Conservation (phyloP, 768 basidiomycete species). For the Tremella fuciformis region DNA sequence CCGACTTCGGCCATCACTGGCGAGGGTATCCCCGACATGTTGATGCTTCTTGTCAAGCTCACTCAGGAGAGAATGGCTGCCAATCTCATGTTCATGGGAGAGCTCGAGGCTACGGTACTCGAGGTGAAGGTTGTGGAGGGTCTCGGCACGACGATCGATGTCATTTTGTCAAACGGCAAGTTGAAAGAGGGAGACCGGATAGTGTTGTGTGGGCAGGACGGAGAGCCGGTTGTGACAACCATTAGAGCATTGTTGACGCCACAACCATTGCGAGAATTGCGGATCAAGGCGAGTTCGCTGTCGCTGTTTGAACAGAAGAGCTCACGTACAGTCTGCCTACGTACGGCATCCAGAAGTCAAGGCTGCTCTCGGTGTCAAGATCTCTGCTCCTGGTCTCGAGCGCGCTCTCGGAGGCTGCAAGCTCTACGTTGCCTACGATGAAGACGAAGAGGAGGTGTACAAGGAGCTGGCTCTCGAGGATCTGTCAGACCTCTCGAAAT, state of each 20-base stretch:
- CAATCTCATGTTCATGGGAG: constrained; percentile 94
- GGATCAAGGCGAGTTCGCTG: constrained; percentile 70
- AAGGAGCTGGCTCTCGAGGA: constrained; percentile 97
- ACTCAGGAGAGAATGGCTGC: constrained; percentile 98
- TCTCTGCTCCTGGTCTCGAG: constrained; percentile 89
- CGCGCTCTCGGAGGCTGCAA: constrained; percentile 97
- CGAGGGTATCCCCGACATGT: constrained; percentile 98
- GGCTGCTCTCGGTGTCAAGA: constrained; percentile 93
- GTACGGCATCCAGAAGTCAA: constrained; percentile 97
- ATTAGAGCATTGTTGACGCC: constrained; percentile 90
- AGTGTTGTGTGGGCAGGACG: constrained; percentile 93
- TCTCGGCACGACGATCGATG: constrained; percentile 94
- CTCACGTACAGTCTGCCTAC: constrained; percentile 69
- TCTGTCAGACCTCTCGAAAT: constrained; percentile 78
- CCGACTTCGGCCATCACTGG: constrained; percentile 98
- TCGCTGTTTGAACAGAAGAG: background rate
- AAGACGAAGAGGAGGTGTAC: constrained; percentile 93
- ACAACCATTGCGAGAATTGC: constrained; percentile 89
- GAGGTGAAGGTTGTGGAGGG: constrained; percentile 99
- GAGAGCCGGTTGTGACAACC: constrained; percentile 88
- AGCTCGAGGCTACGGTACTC: constrained; percentile 94
- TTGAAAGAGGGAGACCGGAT: constrained; percentile 88
- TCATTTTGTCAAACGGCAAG: constrained; percentile 90
- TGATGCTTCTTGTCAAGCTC: constrained; percentile 93
- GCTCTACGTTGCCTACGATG: constrained; percentile 84